These are phyloP conservation scores for Termitomyces heimii DNA, from an alignment of 768 basidiomycete genomes.

Conservation along the genomic window DNA sequence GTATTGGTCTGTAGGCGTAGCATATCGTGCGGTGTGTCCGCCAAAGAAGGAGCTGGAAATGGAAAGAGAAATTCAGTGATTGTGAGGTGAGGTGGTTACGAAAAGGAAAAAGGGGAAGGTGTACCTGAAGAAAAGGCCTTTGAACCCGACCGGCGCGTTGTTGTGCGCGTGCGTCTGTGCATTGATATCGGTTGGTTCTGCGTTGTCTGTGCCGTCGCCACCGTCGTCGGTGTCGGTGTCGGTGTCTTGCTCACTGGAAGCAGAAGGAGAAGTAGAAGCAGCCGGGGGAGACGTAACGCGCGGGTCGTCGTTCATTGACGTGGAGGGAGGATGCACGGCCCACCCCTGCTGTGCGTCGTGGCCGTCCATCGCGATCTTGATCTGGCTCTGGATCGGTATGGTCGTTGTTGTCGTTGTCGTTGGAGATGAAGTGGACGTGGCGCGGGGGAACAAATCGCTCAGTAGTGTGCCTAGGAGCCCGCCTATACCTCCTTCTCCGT, in stretches of 20 bases:
- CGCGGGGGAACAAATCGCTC: constrained; percentile 2
- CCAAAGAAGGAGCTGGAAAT: constrained; percentile 69
- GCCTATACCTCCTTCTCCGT: neutral
- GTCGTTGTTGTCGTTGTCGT: too few relatives aligned
- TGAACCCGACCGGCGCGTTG: constrained; percentile 27
- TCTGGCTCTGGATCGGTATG: neutral
- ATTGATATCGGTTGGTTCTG: too few relatives aligned
- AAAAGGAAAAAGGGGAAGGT: too few relatives aligned
- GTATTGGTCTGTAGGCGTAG: constrained; percentile 70
- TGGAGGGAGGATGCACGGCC: neutral
- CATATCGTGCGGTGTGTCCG: constrained; percentile 60
- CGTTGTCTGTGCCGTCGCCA: neutral
- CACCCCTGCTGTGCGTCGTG: constrained; percentile 8
- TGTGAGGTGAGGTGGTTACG: too few relatives aligned
- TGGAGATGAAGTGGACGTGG: too few relatives aligned
- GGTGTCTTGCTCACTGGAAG: neutral
- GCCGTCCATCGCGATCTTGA: too few relatives aligned
- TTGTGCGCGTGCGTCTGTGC: too few relatives aligned
- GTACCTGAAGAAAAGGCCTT: constrained; percentile 77
- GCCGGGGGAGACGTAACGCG: too few relatives aligned
- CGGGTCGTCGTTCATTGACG: too few relatives aligned
- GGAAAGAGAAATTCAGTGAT: neutral
- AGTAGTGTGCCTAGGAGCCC: constrained; percentile 9
- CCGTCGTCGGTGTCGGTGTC: neutral
- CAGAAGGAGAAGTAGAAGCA: too few relatives aligned